These are phyloP conservation scores for Xerocomellus dryophilus DNA, from an alignment of 768 basidiomycete genomes.

Conservation along the genomic window DNA sequence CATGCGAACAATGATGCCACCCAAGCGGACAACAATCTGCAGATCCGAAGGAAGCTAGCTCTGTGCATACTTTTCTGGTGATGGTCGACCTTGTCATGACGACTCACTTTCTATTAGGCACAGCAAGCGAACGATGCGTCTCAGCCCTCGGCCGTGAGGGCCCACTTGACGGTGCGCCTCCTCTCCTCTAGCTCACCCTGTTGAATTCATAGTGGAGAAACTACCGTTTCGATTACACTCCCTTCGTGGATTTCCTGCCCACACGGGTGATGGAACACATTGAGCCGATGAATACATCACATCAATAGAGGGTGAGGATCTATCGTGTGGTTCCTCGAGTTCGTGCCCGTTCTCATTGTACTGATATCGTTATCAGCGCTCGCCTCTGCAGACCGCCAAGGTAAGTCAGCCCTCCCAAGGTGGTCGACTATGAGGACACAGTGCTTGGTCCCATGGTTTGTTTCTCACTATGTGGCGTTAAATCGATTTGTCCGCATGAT, in stretches of 20 bases:
- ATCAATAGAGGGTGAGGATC: too few species aligned
- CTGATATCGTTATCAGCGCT: too few species aligned
- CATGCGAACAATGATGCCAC: background rate
- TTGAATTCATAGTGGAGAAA: background rate
- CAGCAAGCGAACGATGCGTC: background rate
- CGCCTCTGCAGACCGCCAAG: too few species aligned
- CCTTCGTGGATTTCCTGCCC: background rate
- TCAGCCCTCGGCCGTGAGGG: background rate
- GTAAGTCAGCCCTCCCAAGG: too few species aligned
- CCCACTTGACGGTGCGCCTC: background rate
- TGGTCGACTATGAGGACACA: too few species aligned
- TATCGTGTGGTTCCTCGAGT: too few species aligned
- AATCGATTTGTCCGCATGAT: too few species aligned
- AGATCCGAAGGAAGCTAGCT: background rate
- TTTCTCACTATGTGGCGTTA: too few species aligned
- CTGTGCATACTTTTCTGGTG: background rate
- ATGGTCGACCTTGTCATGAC: background rate
- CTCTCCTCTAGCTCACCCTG: background rate
- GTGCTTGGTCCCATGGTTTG: too few species aligned
- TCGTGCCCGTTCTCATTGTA: too few species aligned
- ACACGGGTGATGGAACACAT: background rate
- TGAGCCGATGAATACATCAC: background rate
- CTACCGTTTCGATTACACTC: background rate
- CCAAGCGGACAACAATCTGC: background rate
- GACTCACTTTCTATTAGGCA: background rate